Evolutionary conservation across 345 rosid species (phyloP), one percentile per base, ranked within the genome.

Genomic region (Rhodamnia rubescens): DNA sequence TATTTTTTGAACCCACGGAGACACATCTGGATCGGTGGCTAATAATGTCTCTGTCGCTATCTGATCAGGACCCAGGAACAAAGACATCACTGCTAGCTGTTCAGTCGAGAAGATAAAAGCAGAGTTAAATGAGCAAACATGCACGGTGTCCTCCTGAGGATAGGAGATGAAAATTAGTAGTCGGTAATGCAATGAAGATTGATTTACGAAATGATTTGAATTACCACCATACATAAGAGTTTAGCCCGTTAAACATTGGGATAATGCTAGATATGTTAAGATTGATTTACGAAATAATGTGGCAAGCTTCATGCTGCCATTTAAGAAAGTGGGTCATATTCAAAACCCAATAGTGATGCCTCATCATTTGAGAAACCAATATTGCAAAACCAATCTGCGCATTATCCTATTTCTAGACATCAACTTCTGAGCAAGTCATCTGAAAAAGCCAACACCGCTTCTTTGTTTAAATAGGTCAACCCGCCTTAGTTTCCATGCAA

Each of bases 31-130:
- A 85, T 97, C 98, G 26, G 89, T 88, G 32, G 92, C 93, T 80
- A 95, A 61, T 21, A 94, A 87, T 75, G 94, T 87, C 90, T 97
- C 98, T 4, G 96, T 94, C 56, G 98, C 95, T 22, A 85, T 81
- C 90, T 95, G 99, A 87, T 97, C 97, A 50, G 98, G 98, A 85
- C 99, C 98, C 92, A 97, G 85, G 94, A 97, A 97, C 20, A 96
- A 98, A 74, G 97, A 97, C 98, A 94, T 92, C 82, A 97, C 98
- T 78, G 98, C 99, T 53, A 95, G 87, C 98, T 96, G 92, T 44
- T 75, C 83, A 89, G 40, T 57, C 85, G 85, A 87, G 56, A 84
- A 36, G 86, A 83, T 74, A 44, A 75, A 9, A 53, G 81, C 83
- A 75, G 74, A 87, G 49, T 32, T 16, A 26, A 53, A 82, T 89